Conservation (phyloP, 495 filamentous ascomycete species). For the Penicillium malachiteum region DNA sequence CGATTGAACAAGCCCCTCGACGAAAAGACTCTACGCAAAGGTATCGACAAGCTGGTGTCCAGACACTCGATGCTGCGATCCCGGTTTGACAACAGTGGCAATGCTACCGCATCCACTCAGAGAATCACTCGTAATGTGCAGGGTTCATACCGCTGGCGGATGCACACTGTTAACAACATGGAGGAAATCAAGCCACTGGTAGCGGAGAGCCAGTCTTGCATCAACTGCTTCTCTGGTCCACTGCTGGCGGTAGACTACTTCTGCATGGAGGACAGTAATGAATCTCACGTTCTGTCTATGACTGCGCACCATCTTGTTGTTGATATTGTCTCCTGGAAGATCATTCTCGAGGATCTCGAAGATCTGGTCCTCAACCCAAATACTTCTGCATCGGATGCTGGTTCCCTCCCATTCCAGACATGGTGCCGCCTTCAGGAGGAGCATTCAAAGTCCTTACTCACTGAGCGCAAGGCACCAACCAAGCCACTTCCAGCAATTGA, state of each 20-base stretch:
- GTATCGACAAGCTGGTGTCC: conserved; percentile 56
- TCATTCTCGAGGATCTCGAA: conserved; percentile 67
- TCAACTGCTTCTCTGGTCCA: conserved; percentile 46
- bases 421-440: conserved; percentile 56
- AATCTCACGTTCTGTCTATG: conserved; percentile 54
- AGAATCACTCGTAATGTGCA: conserved; percentile 36
- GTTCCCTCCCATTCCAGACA: conserved; percentile 59
- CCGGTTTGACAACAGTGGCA: conserved; percentile 48
- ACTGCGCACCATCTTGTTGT: conserved; percentile 67
- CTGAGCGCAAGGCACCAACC: conserved; percentile 28
- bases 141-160: conserved; percentile 37
- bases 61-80: conserved; percentile 74
- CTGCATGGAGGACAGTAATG: conserved; percentile 41
- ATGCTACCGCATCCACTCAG: conserved; percentile 32
- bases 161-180: conserved; percentile 21
- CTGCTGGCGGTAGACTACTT: conserved; percentile 49
- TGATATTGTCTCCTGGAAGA: conserved; percentile 69
- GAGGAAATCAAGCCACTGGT: conserved; percentile 31
- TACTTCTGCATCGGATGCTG: conserved; percentile 26
- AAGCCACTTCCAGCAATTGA: conserved; percentile 29
- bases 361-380: conserved; percentile 53
- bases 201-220: conserved; percentile 40
- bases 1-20: conserved; percentile 52
- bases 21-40: conserved; percentile 46
- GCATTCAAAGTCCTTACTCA: conserved; percentile 26